Conservation (phyloP, 2,329 filamentous ascomycete species). For the Epichloe bromicola region DNA sequence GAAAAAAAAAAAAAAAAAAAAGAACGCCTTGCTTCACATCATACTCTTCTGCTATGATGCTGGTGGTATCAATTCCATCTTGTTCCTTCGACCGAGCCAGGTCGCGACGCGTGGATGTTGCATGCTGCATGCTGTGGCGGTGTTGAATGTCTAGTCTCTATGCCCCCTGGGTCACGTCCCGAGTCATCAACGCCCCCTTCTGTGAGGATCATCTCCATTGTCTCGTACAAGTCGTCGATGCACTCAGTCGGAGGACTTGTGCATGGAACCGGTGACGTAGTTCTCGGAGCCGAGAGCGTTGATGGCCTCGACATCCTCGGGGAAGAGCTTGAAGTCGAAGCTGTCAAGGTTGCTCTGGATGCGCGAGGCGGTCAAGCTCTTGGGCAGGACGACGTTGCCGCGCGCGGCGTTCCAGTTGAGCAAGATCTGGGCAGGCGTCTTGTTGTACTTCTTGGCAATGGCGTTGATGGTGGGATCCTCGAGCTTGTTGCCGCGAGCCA, state of each 20-base stretch:
- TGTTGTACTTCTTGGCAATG: constrained; percentile 56
- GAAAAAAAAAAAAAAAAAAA: background rate
- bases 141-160: background rate
- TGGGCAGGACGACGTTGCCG: constrained; percentile 60
- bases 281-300: constrained; percentile 53
- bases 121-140: background rate
- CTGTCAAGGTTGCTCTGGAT: constrained; percentile 55
- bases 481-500: constrained; percentile 25
- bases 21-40: background rate
- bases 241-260: constrained; percentile 25
- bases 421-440: constrained; percentile 60
- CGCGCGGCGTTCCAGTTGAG: constrained; percentile 70
- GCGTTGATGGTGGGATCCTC: constrained; percentile 47
- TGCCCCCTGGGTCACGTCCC: background rate
- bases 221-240: background rate
- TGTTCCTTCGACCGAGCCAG: background rate
- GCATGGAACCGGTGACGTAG: constrained; percentile 49
- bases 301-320: constrained; percentile 47
- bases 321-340: constrained; percentile 46
- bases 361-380: constrained; percentile 52
- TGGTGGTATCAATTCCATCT: background rate
- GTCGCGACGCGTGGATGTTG: background rate
- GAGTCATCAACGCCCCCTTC: background rate
- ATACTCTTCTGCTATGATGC: background rate
- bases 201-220: background rate